Evolutionary conservation across 148 eudicot species (phyloP).

Genomic region (Heliamphora exappendiculata): DNA sequence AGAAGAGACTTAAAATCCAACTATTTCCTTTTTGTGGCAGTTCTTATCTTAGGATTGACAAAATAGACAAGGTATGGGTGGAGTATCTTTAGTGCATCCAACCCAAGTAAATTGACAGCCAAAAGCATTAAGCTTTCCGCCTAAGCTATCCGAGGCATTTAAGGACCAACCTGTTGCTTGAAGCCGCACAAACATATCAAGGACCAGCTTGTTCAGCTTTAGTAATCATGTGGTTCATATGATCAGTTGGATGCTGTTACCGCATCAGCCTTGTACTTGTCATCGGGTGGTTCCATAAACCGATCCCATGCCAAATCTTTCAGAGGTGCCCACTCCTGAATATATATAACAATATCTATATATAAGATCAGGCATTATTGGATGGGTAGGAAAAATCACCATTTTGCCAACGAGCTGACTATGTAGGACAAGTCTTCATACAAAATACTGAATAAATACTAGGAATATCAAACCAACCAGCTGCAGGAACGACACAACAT

Average conservation of each 20-base stretch:
- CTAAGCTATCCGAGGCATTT: neutral
- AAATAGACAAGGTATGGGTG: neutral
- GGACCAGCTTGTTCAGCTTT: neutral
- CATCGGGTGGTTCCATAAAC: neutral
- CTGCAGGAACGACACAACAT: neutral
- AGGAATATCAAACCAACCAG: neutral
- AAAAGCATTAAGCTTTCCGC: neutral
- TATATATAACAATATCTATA: neutral
- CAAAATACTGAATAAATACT: neutral
- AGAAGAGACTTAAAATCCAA: neutral
- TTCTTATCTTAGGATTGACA: neutral
- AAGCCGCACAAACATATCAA: neutral
- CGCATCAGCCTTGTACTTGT: neutral
- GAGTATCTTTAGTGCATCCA: neutral
- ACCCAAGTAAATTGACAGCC: neutral
- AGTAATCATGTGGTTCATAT: neutral
- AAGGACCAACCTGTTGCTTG: neutral
- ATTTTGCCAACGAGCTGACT: conserved; percentile 5
- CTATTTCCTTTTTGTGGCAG: neutral
- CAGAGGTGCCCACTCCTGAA: neutral
- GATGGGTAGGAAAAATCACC: neutral
- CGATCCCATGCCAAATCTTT: neutral
- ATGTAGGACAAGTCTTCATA: neutral
- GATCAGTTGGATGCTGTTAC: neutral
- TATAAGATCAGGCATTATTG: neutral